Base-by-base conservation (phyloP, 1,284 basidiomycete species). In the Athelia sp. region DNA sequence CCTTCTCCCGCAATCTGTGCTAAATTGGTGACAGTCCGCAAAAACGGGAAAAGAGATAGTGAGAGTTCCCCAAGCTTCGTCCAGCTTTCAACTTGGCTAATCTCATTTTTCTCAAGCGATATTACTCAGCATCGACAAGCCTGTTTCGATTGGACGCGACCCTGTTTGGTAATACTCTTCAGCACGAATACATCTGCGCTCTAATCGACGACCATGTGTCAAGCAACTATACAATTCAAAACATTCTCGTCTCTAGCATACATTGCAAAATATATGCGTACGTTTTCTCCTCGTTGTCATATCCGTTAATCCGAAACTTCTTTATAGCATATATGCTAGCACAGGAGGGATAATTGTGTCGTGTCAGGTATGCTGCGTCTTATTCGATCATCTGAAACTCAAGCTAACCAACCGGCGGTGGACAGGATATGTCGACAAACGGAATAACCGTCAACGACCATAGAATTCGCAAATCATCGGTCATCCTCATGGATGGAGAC, bases 261-360 rank as follows among this genome's bases (percentile, higher is more conserved):
- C 87, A 90, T 59, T 90, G 86, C 74, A 87, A 85, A 62, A 63
- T 90, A 72, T 84, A 87, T 73, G 88, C 82, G 86, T 85, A 54
- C 55, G 71, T 66, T 58, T 50, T 22, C 47, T 21, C 40, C 23
- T 0, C 47, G 4, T n/a, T 43, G 4, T 43, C 4, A 29, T 29
- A 29, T 6, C 4, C 11, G 15, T 50, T 34, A 35, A 6, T 45
- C 22, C 34, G 43, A 32, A 17, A 3, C n/a, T n/a, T 50, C 49
- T 31, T 44, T 56, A 22, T 50, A 84, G 87, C 10, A 79, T 90
- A 47, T 74, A 73, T 43, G 83, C 85, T n/a, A 80, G 81, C 34
- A 76, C 75, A 3, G 87, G 85, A 46, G 84, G 84, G 3, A 71
- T 86, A 34, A 81, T 89, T 54, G 74, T 90, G 45, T 89, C 87